Base-by-base conservation (phyloP, 139 green algal genomes). In the Zygnema circumcarinatum region DNA sequence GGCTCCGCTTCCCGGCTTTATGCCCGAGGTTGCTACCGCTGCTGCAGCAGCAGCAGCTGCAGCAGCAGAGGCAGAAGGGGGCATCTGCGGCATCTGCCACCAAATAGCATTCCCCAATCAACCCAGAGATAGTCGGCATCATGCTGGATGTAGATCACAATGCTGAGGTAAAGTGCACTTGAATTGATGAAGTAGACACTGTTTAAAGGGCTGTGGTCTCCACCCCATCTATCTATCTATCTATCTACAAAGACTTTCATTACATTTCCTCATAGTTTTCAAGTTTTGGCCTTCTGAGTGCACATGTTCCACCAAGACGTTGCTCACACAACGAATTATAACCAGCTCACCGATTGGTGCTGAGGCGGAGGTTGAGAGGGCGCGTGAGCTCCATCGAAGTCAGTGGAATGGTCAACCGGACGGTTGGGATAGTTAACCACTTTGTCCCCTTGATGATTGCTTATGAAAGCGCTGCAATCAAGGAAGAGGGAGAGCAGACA, bases 321-420 rank as follows among this genome's bases (percentile, higher is more conserved):
- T n/a, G n/a, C n/a, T n/a, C n/a, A n/a, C n/a, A n/a, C n/a, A n/a
- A n/a, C n/a, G n/a, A n/a, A n/a, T n/a, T n/a, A n/a, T n/a, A n/a
- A n/a, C n/a, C n/a, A 78, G 16, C 69, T 78, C 16, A 41, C 36
- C 11, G 16, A 25, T 78, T 62, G 69, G 16, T 78, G 69, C 16
- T 78, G 69, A 56, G 38, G 7, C 39, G 56, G 7, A 81, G 36
- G 38, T 11, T 81, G 40, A 25, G 53, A 16, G 11, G 3, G 76
- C 11, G 16, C 16, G 11, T 84, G 39, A 25, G 25, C 29, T 38
- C 74, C 81, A 35, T 87, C 81, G 52, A 87, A 87, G 33, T 89
- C 83, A 2, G 42, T 89, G 2, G 78, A 89, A 2, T 80, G 16
- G 32, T 89, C 83, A 2, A 89, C 78, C 1, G 83, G 83, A 38